These are phyloP conservation scores for Candida vartiovaarae DNA, from an alignment of 805 yeast genomes.

Conservation along the genomic window DNA sequence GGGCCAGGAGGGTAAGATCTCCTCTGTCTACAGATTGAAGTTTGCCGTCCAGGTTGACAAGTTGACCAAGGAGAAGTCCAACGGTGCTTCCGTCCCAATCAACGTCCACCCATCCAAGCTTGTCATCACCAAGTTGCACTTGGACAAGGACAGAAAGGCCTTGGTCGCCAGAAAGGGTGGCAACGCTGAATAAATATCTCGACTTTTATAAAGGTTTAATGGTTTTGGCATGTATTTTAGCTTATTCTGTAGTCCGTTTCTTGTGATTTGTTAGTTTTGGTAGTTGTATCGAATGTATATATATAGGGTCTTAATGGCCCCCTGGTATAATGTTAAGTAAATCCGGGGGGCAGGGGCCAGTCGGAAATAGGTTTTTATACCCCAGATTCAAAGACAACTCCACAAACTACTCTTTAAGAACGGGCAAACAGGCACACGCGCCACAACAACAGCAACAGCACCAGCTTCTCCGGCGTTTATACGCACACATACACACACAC, in stretches of 20 bases:
- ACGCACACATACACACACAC: background rate
- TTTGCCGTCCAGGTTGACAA: slow-evolving; percentile 95
- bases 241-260: background rate
- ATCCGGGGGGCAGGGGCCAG: too few relatives aligned
- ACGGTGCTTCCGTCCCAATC: slow-evolving; percentile 96
- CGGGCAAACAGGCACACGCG: too few relatives aligned
- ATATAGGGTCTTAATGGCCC: background rate
- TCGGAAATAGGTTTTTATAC: too few relatives aligned
- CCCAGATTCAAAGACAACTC: too few relatives aligned
- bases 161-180: slow-evolving; percentile 98
- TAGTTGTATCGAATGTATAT: background rate
- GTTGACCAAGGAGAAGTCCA: slow-evolving; percentile 94
- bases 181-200: slow-evolving; percentile 68
- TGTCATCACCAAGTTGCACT: slow-evolving; percentile 96
- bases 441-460: too few relatives aligned
- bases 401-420: too few relatives aligned
- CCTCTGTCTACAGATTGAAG: slow-evolving; percentile 98
- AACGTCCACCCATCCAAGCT: slow-evolving; percentile 98
- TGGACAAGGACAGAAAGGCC: slow-evolving; percentile 98
- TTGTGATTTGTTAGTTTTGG: too few relatives aligned
- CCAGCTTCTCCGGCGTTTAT: background rate
- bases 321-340: too few relatives aligned
- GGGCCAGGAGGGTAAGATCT: slow-evolving; percentile 98
- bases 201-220: background rate
- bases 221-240: background rate